Base-by-base conservation (phyloP, 2,329 filamentous ascomycete genomes). In the Fusarium nematophilum region DNA sequence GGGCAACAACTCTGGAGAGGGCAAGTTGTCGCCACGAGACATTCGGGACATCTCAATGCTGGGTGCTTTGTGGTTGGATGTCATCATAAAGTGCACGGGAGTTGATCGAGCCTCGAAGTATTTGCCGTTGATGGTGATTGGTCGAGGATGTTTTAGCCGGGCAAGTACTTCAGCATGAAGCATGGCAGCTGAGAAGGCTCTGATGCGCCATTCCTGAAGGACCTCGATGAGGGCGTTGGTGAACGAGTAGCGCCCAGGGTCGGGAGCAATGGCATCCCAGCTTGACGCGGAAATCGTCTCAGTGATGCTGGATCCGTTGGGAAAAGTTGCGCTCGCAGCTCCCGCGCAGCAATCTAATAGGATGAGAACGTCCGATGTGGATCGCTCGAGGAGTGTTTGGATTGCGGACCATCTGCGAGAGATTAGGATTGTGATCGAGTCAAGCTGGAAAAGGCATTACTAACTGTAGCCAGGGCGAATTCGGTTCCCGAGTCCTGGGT, bases 41-140 rank as follows among this genome's bases (percentile, higher is more conserved):
- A 69, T 70, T 18, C 78, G 76, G 6, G 79, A 79, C 29, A 86
- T 71, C 66, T 86, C 83, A 36, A 87, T 86, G 51, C 84, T 86
- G 0, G 83, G 82, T 1, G 82, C 83, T 53, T 78, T 83, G 66
- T 86, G 83, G 53, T 86, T 85, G 14, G 82, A 78, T 3, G 84
- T 86, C 83, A 86, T 86, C 82, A 86, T 86, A 64, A 86, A 86
- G 63, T 87, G 84, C 5, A 86, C 83, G 0, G 84, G 84, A 0
- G 84, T 86, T 3, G 83, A 84, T 31, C 84, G 79, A 29, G 82
- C 81, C 65, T 86, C 84, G 39, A 85, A 84, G 14, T 81, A 78
- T 70, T 81, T 83, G 46, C 84, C 84, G 59, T 86, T 85, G 62
- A 83, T 80, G 52, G 81, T 78, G 60, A 85, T 81, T 15, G 83